Conservation (phyloP, 2,329 filamentous ascomycete genomes). For the Metarhizium brunneum region DNA sequence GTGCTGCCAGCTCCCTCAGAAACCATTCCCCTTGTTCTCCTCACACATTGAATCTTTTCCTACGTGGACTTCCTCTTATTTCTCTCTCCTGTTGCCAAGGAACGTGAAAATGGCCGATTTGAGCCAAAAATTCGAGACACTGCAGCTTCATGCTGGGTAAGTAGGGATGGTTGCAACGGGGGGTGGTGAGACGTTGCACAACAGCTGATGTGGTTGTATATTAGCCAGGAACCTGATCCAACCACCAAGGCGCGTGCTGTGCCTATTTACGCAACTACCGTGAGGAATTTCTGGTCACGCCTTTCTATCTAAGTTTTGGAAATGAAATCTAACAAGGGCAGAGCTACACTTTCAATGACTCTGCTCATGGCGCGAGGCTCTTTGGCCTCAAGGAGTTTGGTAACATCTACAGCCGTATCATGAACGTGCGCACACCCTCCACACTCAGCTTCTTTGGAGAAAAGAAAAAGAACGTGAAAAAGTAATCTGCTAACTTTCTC, state of each 20-base stretch:
- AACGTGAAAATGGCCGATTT: constrained; percentile 26
- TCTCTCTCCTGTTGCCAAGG: not conserved
- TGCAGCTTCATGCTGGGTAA: constrained; percentile 79
- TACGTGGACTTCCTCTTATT: not conserved
- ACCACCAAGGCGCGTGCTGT: constrained; percentile 82
- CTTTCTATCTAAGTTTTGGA: not conserved
- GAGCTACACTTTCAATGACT: constrained; percentile 94
- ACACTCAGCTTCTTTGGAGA: not conserved
- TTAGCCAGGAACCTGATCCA: constrained; percentile 69
- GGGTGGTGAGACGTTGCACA: not conserved
- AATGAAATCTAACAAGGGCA: constrained; percentile 20
- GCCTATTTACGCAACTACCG: constrained; percentile 90
- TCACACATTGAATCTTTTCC: not conserved
- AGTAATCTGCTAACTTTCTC: not conserved
- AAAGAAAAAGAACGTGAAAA: not conserved
- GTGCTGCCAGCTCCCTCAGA: no score
- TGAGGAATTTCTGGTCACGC: constrained; percentile 13
- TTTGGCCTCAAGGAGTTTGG: constrained; percentile 96
- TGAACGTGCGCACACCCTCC: constrained; percentile 58
- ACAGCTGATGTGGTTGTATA: not conserved
- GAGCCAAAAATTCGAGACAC: constrained; percentile 66
- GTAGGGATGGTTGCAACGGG: constrained; percentile 12
- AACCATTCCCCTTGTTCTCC: no score
- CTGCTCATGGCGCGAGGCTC: constrained; percentile 85
- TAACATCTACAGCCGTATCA: constrained; percentile 96